These are phyloP conservation scores for Canavalia gladiata DNA, from an alignment of 306 rosid species.

Conservation along the genomic window DNA sequence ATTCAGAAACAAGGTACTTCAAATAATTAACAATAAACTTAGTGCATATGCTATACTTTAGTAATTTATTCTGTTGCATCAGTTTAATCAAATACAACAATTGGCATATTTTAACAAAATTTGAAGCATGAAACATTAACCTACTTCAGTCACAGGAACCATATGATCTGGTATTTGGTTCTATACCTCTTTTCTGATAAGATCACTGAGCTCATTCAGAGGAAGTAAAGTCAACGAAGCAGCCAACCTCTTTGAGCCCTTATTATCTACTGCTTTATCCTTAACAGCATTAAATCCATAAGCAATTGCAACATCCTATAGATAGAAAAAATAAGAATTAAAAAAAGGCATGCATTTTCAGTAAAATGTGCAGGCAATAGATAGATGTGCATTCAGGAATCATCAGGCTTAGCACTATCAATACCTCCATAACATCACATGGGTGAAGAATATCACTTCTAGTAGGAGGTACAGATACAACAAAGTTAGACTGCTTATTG, in stretches of 20 bases:
- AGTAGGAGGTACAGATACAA: slow-evolving; percentile 83
- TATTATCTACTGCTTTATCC: slow-evolving; percentile 88
- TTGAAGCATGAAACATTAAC: slow-evolving; percentile 10
- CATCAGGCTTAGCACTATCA: slow-evolving; percentile 18
- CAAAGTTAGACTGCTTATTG: slow-evolving; percentile 52
- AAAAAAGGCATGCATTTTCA: slow-evolving; percentile 35
- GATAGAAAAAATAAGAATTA: slow-evolving; percentile 26
- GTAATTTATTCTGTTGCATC: slow-evolving; percentile 28
- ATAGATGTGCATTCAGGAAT: slow-evolving; percentile 3
- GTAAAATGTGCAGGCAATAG: slow-evolving; percentile 29
- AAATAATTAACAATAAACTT: slow-evolving; percentile 36
- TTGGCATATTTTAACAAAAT: background rate
- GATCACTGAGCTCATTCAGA: slow-evolving; percentile 84
- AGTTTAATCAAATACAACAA: background rate
- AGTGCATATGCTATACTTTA: slow-evolving; percentile 8
- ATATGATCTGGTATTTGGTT: slow-evolving; percentile 9
- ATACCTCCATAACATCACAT: slow-evolving; percentile 97
- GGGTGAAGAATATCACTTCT: slow-evolving; percentile 98
- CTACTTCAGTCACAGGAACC: slow-evolving; percentile 32
- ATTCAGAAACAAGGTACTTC: slow-evolving; percentile 37
- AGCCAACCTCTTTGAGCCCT: slow-evolving; percentile 73
- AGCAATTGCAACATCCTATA: slow-evolving; percentile 94
- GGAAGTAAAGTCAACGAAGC: slow-evolving; percentile 77
- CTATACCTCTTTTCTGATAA: slow-evolving; percentile 80
- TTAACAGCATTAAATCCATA: slow-evolving; percentile 83